These are phyloP conservation scores for Podila horticola DNA, from an alignment of 192 early-diverging fungal genomes.

Conservation along the genomic window DNA sequence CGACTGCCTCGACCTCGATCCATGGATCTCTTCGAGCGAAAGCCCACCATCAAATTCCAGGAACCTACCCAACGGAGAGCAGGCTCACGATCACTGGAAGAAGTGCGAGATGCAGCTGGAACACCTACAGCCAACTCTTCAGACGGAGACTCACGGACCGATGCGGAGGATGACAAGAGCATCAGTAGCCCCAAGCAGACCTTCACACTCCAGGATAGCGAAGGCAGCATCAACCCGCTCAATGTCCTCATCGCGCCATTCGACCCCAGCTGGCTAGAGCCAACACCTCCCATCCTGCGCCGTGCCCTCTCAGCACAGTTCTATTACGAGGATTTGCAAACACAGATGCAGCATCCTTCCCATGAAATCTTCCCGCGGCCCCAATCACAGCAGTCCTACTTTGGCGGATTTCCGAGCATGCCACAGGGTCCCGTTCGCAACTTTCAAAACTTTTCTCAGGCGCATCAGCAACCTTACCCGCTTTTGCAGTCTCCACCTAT, in stretches of 20 bases:
- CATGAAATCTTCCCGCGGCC: constrained; percentile 28
- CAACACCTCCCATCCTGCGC: constrained; percentile 30
- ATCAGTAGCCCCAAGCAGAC: constrained; percentile 37
- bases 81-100: constrained; percentile 34
- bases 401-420: constrained; percentile 7
- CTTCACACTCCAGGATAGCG: constrained; percentile 36
- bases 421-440: constrained; percentile 2
- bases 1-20: constrained; percentile 26
- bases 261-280: constrained; percentile 41
- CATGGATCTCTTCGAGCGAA: constrained; percentile 19
- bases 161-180: neutral
- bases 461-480: neutral
- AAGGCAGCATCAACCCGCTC: constrained; percentile 40
- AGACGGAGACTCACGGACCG: constrained; percentile 10
- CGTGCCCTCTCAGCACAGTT: constrained; percentile 31
- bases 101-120: constrained; percentile 9
- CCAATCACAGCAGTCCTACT: constrained; percentile 20
- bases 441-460: constrained; percentile 20
- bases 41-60: constrained; percentile 19
- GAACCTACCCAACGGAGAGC: constrained; percentile 11
- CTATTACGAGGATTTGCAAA: constrained; percentile 40
- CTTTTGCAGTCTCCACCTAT: neutral
- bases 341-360: constrained; percentile 16
- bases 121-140: neutral
- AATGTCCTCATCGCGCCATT: constrained; percentile 37